Evolutionary conservation across 1,284 basidiomycete genomes (phyloP), one percentile per base, ranked within the genome.

Genomic region (Malassezia slooffiae): DNA sequence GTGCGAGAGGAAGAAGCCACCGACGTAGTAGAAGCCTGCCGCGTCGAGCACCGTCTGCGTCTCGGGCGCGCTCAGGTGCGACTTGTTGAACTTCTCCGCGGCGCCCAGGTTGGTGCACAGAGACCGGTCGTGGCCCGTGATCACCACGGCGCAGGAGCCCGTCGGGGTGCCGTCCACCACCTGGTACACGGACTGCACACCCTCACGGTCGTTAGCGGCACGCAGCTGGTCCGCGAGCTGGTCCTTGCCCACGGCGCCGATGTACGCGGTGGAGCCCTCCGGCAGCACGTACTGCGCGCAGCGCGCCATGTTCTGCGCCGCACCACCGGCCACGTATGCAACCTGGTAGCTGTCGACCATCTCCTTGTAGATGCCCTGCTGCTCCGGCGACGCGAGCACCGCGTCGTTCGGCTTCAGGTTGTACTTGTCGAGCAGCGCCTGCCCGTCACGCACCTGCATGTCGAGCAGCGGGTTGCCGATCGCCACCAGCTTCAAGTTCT

Each of bases 1-100:
- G 71, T 97, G 91, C 17, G 91, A 93, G 54, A 97, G 78, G 80
- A 97, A 96, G 77, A 84, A 97, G 15, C 93, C 91, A 62, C 89
- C 93, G 50, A 96, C 80, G 76, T 97, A 97, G 75, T 80, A 93
- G 70, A 80, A 79, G 68, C 85, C 82, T 46, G 90, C 90, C 40
- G 74, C 77, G 22, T 84, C 77, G 62, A 96, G 76, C 52, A 87
- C 75, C 35, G 80, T 76, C 36, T 85, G 80, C 51, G 95, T 80
- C 52, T 77, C 74, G 21, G 81, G 75, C n/a, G 83, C 82, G 21
- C 77, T 75, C 41, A 96, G 77, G 73, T 95, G 87, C 13, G 79
- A 75, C 53, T 78, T 75, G 34, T 81, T 79, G 72, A 95, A 95
- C 71, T 80, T 82, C 73, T 95, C 88, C 12, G 93, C 91, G 10